Conservation (phyloP, 305 asterid genomes). For the Fraxinus xanthoxyloides region DNA sequence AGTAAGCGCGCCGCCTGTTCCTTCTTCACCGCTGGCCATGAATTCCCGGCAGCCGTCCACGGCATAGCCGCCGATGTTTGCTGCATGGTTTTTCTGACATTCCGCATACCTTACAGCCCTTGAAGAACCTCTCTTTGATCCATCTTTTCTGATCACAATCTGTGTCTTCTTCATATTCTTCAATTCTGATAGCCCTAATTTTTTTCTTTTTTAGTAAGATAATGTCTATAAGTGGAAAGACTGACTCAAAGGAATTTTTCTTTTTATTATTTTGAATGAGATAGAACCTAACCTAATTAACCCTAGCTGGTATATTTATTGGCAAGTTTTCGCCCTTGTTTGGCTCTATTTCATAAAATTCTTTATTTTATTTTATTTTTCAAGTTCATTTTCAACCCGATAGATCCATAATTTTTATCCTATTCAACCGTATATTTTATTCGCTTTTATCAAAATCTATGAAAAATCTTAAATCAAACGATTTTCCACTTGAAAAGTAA, state of each 20-base stretch:
- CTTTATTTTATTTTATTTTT: neutral
- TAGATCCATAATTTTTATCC: neutral
- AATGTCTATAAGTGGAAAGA: neutral
- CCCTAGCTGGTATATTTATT: conserved; percentile 46
- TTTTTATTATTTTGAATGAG: conserved; percentile 10
- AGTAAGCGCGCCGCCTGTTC: conserved; percentile 44
- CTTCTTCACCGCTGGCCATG: conserved; percentile 85
- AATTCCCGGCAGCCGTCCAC: conserved; percentile 95
- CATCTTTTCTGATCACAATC: conserved; percentile 53
- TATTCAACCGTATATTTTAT: too few species aligned
- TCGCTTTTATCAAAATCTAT: too few species aligned
- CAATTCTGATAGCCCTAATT: neutral
- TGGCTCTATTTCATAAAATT: neutral
- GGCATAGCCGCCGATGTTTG: conserved; percentile 74
- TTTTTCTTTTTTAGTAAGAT: neutral
- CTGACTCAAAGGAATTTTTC: neutral
- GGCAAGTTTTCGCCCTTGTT: conserved; percentile 16
- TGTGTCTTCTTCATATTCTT: conserved; percentile 56
- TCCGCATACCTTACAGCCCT: conserved; percentile 62
- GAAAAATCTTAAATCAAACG: neutral
- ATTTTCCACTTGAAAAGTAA: conserved; percentile 42
- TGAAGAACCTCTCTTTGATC: conserved; percentile 26
- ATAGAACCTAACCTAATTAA: conserved; percentile 33
- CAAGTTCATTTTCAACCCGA: neutral
- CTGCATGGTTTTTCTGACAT: conserved; percentile 92